Conservation (phyloP, 306 rosid species). For the Trifolium fragiferum region DNA sequence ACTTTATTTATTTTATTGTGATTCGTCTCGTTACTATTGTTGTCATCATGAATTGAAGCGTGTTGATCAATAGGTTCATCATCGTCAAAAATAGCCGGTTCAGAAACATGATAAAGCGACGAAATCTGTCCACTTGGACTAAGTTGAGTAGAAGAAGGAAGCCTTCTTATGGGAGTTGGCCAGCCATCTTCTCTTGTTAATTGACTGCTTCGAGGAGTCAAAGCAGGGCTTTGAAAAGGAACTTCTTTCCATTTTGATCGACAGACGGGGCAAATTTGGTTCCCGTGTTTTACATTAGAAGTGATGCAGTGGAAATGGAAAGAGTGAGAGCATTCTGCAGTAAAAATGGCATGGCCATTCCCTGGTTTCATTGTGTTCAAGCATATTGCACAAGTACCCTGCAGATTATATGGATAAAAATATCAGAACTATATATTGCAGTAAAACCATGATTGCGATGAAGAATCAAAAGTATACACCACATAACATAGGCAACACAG, state of each 20-base stretch:
- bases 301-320: conserved; percentile 96
- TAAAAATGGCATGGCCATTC: conserved; percentile 91
- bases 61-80: conserved; percentile 78
- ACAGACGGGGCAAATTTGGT: conserved; percentile 93
- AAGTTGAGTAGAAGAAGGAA: conserved; percentile 62
- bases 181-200: conserved; percentile 63
- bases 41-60: conserved; percentile 45
- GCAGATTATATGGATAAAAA: conserved; percentile 45
- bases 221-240: conserved; percentile 73
- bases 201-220: conserved; percentile 57
- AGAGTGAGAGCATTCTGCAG: conserved; percentile 97
- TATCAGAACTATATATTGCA: conserved; percentile 14
- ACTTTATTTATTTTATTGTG: conserved; percentile 44
- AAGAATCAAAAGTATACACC: neutral
- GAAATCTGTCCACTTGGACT: conserved; percentile 57
- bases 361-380: conserved; percentile 82
- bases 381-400: conserved; percentile 94
- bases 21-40: conserved; percentile 46
- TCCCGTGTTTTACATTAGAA: conserved; percentile 94
- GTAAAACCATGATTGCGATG: too few species aligned
- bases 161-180: conserved; percentile 57
- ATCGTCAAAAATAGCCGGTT: conserved; percentile 75
- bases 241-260: conserved; percentile 95
- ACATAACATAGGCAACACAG: neutral
- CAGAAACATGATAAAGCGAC: conserved; percentile 59